Base-by-base conservation (phyloP, 768 basidiomycete species). In the Exidia glandulosa region DNA sequence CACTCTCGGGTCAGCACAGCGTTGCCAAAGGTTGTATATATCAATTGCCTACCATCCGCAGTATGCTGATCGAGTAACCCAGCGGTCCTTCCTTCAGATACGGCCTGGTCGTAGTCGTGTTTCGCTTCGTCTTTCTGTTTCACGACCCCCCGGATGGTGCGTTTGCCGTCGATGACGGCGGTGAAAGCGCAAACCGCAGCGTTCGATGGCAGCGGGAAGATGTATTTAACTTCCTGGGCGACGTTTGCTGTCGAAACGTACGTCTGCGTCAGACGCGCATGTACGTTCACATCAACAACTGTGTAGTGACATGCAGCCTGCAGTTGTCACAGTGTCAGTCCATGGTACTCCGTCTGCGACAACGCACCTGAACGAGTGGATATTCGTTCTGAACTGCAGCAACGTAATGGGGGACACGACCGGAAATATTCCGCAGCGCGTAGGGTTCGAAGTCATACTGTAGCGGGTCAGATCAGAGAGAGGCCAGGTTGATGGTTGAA, bases 111-210 rank as follows among this genome's bases (percentile, higher is more conserved):
- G 55, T 76, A 79, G 25, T 74, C 72, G 52, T 70, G 63, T 29
- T 65, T 63, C 0, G 83, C 83, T 47, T 70, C 63, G 16, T 69
- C 70, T 56, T 75, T 82, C 60, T 83, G 81, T 61, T 81, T 80
- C 3, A 73, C 76, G 16, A 77, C 66, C 3, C 81, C 84, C 10
- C 67, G 62, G 3, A 85, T 67, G 3, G 72, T 63, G 0, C 74
- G 68, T 4, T 76, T 78, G 61, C 82, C 76, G 19, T 73, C 72
- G 12, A 74, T 71, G 45, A 71, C 71, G 68, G 83, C 75, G 36
- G 76, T 70, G 64, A 86, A 86, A 0, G 76, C 76, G 60, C 81
- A 84, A 5, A 84, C 74, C 0, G 81, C 82, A 0, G 78, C 79
- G 32, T 71, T 72, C 1, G 76, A 78, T 0, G 84, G 84, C 3